phyloP scores from a whole-genome alignment of 768 basidiomycete species.

The Sarcodon sp. region DNA sequence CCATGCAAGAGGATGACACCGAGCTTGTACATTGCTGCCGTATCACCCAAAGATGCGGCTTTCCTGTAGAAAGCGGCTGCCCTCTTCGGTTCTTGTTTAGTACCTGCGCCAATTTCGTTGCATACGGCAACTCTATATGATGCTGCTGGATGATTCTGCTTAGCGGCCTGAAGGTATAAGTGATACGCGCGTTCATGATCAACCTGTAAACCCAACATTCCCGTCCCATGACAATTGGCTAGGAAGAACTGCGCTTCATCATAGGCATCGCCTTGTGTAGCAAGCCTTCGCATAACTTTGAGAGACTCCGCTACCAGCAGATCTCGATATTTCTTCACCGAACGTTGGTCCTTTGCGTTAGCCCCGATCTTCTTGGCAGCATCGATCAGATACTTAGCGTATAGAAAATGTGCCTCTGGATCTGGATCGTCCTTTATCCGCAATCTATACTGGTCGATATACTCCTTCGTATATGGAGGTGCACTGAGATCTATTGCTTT shows the following conservation, averaged over 20 bases:
- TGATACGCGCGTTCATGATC: conserved; percentile 98
- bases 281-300: conserved; percentile 85
- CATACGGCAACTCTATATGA: conserved; percentile 97
- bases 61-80: conserved; percentile 96
- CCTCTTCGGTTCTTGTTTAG: conserved; percentile 73
- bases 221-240: conserved; percentile 94
- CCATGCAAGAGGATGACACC: conserved; percentile 94
- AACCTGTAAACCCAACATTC: conserved; percentile 87
- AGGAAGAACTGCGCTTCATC: conserved; percentile 98
- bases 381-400: conserved; percentile 98
- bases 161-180: conserved; percentile 91
- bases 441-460: conserved; percentile 94
- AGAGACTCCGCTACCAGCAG: conserved; percentile 76
- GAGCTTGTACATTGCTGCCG: conserved; percentile 99
- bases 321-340: conserved; percentile 87
- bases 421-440: conserved; percentile 97
- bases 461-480: conserved; percentile 89
- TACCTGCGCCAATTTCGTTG: conserved; percentile 97
- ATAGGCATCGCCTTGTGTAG: conserved; percentile 84
- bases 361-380: conserved; percentile 87
- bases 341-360: conserved; percentile 62
- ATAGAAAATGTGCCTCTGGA: conserved; percentile 94
- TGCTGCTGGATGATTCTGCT: conserved; percentile 92
- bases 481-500: conserved; percentile 75
- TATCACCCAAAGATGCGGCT: conserved; percentile 91